Conservation (phyloP, 768 basidiomycete species). For the Pleurotus sapidus region DNA sequence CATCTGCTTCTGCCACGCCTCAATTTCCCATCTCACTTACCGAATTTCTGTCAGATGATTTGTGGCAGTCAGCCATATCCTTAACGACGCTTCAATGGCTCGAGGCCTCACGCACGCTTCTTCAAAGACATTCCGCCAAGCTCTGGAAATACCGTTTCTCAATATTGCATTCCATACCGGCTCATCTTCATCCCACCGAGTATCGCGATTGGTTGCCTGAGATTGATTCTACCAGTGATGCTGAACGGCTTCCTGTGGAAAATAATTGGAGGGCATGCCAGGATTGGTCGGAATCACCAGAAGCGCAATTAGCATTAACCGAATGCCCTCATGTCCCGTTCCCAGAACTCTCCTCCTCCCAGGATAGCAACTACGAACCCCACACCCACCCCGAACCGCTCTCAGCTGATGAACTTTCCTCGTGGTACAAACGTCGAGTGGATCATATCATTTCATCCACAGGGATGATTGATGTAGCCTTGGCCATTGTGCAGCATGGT, state of each 20-base stretch:
- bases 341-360: slow-evolving; percentile 6
- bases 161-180: slow-evolving; percentile 74
- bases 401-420: slow-evolving; percentile 47
- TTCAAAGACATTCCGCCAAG: slow-evolving; percentile 48
- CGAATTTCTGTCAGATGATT: slow-evolving; percentile 57
- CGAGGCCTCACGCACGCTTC: slow-evolving; percentile 53
- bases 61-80: slow-evolving; percentile 57
- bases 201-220: slow-evolving; percentile 64
- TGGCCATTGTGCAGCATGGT: slow-evolving; percentile 81
- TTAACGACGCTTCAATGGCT: slow-evolving; percentile 66
- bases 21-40: slow-evolving; percentile 53
- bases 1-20: slow-evolving; percentile 21
- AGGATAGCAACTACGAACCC: slow-evolving; percentile 4
- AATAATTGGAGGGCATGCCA: slow-evolving; percentile 46
- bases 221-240: slow-evolving; percentile 44
- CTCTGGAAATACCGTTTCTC: slow-evolving; percentile 70
- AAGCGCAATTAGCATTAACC: slow-evolving; percentile 39
- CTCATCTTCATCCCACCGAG: slow-evolving; percentile 61
- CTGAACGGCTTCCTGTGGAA: slow-evolving; percentile 32
- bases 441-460: slow-evolving; percentile 57
- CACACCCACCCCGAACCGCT: slow-evolving; percentile 28
- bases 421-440: slow-evolving; percentile 77
- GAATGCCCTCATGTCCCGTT: slow-evolving; percentile 18
- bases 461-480: slow-evolving; percentile 77
- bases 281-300: slow-evolving; percentile 58